These are phyloP conservation scores for Alternaria rosae DNA, from an alignment of 2,329 filamentous ascomycete genomes.

Conservation along the genomic window DNA sequence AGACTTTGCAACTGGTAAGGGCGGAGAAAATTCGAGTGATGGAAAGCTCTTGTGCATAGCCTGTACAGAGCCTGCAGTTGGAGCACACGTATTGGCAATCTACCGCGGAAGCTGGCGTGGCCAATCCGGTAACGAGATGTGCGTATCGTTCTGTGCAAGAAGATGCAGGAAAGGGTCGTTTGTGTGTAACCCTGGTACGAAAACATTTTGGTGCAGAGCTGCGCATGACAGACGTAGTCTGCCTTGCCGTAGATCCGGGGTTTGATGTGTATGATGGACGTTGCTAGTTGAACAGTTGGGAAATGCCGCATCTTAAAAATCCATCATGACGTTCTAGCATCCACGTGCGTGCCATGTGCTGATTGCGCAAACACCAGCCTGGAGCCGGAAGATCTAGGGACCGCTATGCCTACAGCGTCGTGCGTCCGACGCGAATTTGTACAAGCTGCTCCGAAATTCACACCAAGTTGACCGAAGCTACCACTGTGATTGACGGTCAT, in stretches of 20 bases:
- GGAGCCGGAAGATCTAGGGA: constrained; percentile 14
- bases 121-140: not conserved
- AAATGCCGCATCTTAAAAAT: constrained; percentile 3
- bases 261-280: constrained; percentile 3
- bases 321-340: constrained; percentile 14
- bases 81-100: constrained; percentile 8
- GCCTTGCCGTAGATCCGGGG: constrained; percentile 8
- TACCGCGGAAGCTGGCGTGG: not conserved
- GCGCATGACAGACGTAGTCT: not conserved
- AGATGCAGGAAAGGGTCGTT: not conserved
- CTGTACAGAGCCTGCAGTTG: constrained; percentile 1
- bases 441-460: not conserved
- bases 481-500: not conserved
- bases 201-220: not conserved
- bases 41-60: constrained; percentile 2
- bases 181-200: not conserved
- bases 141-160: constrained; percentile 5
- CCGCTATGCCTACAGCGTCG: not conserved
- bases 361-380: constrained; percentile 13
- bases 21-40: not conserved
- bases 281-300: constrained; percentile 1
- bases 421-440: not conserved
- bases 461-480: not conserved
- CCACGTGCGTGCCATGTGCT: constrained; percentile 15
- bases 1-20: constrained; percentile 3